Evolutionary conservation across 2,329 filamentous ascomycete species (phyloP), one percentile per base, ranked within the genome.

Genomic region (Venturia carpophila): DNA sequence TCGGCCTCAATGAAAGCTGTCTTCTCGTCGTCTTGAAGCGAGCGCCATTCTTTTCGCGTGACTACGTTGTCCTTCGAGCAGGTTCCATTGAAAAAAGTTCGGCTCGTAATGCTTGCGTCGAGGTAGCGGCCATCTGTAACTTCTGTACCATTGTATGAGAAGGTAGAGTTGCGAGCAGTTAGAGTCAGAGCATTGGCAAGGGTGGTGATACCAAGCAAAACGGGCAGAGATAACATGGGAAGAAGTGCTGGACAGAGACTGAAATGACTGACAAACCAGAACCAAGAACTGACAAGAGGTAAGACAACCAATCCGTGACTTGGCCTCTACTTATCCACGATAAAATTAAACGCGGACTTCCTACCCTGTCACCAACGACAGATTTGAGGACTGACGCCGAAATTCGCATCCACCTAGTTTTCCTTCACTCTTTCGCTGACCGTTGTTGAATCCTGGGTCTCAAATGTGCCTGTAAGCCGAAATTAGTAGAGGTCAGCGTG

Each of bases 1-100:
- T 56, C 52, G 27, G 52, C 52, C 34, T 56, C 52, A 13, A 56
- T 21, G 52, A 56, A 56, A 15, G 52, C 52, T 37, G 27, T 56
- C 30, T 56, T 56, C 30, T 56, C 52, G 52, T 56, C 52, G 19
- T 56, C 52, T 37, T 37, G 52, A 11, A 56, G 30, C 21, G 52
- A 56, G 52, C 52, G 52, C 52, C 52, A 56, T 56, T 56, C 52
- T 37, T 56, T 56, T 27, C 52, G 52, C 4, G 9, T 37, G 52
- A 56, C 27, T 37, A 56, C 30, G 27, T 56, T 56, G 52, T 56
- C 52, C 30, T 56, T 37, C 19, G 27, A 11, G 19, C 52, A 56
- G 52, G 52, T 37, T 34, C 52, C 52, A 9, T 56, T 37, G 17
- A 56, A 56, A 27, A 56, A 56, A 19, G 52, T 56, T 56, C 52